Evolutionary conservation across 2,329 filamentous ascomycete species (phyloP).

Genomic region (Phaeosphaeria sp.): DNA sequence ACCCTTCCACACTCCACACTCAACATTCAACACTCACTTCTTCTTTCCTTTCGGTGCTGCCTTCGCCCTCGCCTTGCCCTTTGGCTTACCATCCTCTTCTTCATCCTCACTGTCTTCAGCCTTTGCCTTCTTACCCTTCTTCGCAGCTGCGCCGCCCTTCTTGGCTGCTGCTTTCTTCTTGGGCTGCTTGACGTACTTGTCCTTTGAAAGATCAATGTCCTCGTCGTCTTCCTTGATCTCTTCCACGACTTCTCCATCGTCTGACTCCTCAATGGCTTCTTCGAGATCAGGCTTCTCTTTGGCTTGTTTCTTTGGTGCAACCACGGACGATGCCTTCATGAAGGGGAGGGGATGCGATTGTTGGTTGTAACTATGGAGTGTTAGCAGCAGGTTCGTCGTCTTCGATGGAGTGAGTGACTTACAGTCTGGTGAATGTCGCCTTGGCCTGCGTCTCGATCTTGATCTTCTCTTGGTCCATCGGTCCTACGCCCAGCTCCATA

Average conservation of each 20-base stretch:
- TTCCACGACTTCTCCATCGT: conserved; percentile 62
- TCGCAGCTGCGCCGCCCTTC: conserved; percentile 54
- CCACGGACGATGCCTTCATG: conserved; percentile 86
- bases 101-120: conserved; percentile 42
- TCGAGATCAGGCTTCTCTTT: conserved; percentile 90
- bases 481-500: conserved; percentile 86
- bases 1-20: too few relatives aligned
- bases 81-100: conserved; percentile 59
- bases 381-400: conserved; percentile 10
- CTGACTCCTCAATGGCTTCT: conserved; percentile 93
- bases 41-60: conserved; percentile 21
- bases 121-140: conserved; percentile 49
- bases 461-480: conserved; percentile 76
- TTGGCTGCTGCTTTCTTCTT: conserved; percentile 70
- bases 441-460: conserved; percentile 87
- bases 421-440: conserved; percentile 85
- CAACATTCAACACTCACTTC: neutral
- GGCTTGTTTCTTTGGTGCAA: conserved; percentile 72
- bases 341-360: conserved; percentile 90
- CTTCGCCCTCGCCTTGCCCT: conserved; percentile 56
- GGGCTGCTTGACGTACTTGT: conserved; percentile 94
- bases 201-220: conserved; percentile 84
- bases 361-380: conserved; percentile 74
- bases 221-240: conserved; percentile 68
- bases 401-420: conserved; percentile 51